phyloP scores from a whole-genome alignment of 1,284 basidiomycete species.

The Inonotus obliquus region DNA sequence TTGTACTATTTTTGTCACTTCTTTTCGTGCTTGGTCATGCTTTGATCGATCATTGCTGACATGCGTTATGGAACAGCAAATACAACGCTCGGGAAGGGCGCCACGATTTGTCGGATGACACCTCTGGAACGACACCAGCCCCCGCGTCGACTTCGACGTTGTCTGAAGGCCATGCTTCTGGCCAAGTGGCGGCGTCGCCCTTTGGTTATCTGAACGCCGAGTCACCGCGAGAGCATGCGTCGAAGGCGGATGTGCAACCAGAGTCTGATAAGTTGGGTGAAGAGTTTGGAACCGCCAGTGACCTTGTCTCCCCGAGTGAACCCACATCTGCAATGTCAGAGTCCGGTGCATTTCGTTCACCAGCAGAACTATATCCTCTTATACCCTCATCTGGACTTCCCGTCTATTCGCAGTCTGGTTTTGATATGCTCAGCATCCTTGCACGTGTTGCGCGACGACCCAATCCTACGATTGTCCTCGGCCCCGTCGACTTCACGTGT shows the following conservation, averaged over 20 bases:
- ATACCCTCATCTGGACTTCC: constrained; percentile 30
- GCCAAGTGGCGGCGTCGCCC: constrained; percentile 3
- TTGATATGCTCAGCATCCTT: constrained; percentile 84
- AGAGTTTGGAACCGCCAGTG: neutral
- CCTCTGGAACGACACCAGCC: neutral
- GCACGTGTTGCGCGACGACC: constrained; percentile 72
- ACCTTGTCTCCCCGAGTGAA: neutral
- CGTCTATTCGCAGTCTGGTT: constrained; percentile 86
- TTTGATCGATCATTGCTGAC: neutral
- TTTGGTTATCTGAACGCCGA: constrained; percentile 4
- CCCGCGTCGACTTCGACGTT: neutral
- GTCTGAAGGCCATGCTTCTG: neutral
- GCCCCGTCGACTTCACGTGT: constrained; percentile 89
- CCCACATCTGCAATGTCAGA: neutral
- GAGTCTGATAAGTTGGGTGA: too few relatives aligned
- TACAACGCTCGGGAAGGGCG: constrained; percentile 1
- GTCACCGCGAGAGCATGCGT: neutral
- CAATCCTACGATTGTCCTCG: constrained; percentile 74
- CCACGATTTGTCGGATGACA: neutral
- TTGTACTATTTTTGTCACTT: constrained; percentile 8
- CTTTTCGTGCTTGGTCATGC: neutral
- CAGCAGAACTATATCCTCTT: neutral
- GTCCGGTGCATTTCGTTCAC: neutral
- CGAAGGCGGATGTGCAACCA: neutral
- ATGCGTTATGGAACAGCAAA: constrained; percentile 10